Conservation (phyloP, 352 stramenopile species). For the Globisporangium spinosum region DNA sequence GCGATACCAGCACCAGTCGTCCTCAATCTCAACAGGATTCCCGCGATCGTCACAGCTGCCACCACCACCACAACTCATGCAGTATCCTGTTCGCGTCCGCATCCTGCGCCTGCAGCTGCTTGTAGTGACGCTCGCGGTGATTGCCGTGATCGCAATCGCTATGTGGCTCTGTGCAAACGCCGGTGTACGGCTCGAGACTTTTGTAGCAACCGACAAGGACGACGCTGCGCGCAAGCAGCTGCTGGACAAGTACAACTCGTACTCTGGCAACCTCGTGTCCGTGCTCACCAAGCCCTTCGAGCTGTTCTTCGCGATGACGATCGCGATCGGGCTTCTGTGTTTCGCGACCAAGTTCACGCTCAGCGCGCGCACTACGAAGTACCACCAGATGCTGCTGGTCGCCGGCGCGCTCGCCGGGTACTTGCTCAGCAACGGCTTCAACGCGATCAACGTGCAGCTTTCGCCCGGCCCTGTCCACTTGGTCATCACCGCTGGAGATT, state of each 20-base stretch:
- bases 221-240: constrained; percentile 16
- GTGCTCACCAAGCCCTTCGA: constrained; percentile 21
- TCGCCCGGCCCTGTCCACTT: neutral
- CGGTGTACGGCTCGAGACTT: constrained; percentile 17
- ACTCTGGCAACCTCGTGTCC: constrained; percentile 20
- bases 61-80: neutral
- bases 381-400: constrained; percentile 9
- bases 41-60: neutral
- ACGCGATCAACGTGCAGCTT: constrained; percentile 28
- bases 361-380: neutral
- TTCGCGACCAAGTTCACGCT: constrained; percentile 9
- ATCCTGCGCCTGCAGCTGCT: neutral
- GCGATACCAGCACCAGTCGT: neutral
- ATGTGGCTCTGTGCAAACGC: constrained; percentile 3
- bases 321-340: constrained; percentile 16
- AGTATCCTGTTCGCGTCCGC: constrained; percentile 2
- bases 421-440: constrained; percentile 24
- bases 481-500: neutral
- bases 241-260: constrained; percentile 26
- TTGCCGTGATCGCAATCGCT: neutral
- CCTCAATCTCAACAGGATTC: neutral
- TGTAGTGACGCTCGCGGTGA: neutral
- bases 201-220: constrained; percentile 10
- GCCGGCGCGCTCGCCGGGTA: constrained; percentile 14
- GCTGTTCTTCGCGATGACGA: constrained; percentile 16